phyloP scores from a whole-genome alignment of 805 yeast species.

The Candida multigemmis region DNA sequence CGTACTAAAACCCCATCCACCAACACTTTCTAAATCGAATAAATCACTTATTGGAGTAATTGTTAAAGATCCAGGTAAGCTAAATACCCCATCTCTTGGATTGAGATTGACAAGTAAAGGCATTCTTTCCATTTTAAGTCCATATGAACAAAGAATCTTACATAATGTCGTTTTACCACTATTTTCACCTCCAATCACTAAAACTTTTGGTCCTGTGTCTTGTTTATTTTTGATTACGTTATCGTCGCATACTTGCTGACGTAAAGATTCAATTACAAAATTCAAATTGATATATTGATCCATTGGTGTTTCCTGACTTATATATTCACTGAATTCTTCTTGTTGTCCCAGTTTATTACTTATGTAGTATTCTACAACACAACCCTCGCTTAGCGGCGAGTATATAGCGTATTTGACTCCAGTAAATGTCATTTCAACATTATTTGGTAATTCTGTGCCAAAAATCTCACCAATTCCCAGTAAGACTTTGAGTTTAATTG shows the following conservation, averaged over 20 bases:
- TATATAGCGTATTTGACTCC: conserved; percentile 31
- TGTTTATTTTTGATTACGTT: conserved; percentile 11
- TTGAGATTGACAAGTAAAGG: conserved; percentile 77
- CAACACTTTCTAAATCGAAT: conserved; percentile 60
- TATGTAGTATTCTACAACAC: conserved; percentile 39
- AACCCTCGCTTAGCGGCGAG: conserved; percentile 50
- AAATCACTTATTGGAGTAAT: conserved; percentile 80
- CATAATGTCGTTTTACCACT: conserved; percentile 75
- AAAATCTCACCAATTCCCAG: conserved; percentile 81
- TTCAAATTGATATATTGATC: conserved; percentile 58
- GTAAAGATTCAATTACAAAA: conserved; percentile 57
- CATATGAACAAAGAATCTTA: conserved; percentile 66
- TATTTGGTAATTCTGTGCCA: conserved; percentile 85
- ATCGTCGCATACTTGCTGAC: conserved; percentile 21
- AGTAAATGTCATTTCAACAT: conserved; percentile 36
- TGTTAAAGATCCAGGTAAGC: conserved; percentile 75
- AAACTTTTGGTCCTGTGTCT: conserved; percentile 46
- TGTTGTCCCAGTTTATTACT: conserved; percentile 21
- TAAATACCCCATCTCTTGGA: conserved; percentile 60
- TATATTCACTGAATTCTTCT: conserved; percentile 44
- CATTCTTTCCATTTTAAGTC: conserved; percentile 53
- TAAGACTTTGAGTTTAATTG: conserved; percentile 39
- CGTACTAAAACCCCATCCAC: conserved; percentile 72
- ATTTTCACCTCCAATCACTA: conserved; percentile 63
- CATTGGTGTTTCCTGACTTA: conserved; percentile 66